Conservation (phyloP, 2,329 filamentous ascomycete genomes). For the Stemphylium vesicarium region DNA sequence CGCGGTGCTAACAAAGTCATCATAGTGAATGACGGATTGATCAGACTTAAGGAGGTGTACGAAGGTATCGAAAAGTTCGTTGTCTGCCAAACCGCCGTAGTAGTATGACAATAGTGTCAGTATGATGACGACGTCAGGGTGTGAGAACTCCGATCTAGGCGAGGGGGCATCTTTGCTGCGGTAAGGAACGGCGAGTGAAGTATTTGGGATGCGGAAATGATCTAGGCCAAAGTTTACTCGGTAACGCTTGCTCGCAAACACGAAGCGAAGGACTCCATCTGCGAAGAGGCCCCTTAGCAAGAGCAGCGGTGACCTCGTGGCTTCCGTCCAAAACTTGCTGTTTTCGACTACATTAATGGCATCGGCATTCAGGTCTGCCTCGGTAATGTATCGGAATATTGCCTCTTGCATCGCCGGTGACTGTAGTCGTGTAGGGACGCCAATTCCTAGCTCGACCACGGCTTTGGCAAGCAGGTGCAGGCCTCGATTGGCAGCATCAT, state of each 20-base stretch:
- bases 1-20: conserved; percentile 52
- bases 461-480: conserved; percentile 32
- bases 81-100: conserved; percentile 62
- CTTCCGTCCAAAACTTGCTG: conserved; percentile 48
- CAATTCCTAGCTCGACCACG: conserved; percentile 56
- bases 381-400: conserved; percentile 56
- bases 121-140: conserved; percentile 70
- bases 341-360: conserved; percentile 37
- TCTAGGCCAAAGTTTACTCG: conserved; percentile 69
- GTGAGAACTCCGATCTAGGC: conserved; percentile 69
- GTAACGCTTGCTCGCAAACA: conserved; percentile 65
- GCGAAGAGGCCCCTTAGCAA: conserved; percentile 64
- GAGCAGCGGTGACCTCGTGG: conserved; percentile 49
- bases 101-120: conserved; percentile 73
- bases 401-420: conserved; percentile 35
- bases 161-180: conserved; percentile 69
- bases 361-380: conserved; percentile 30
- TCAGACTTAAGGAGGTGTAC: conserved; percentile 58
- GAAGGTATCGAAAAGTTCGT: conserved; percentile 59
- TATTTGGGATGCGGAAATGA: conserved; percentile 58
- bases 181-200: conserved; percentile 63
- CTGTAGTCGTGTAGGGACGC: conserved; percentile 54
- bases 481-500: conserved; percentile 43
- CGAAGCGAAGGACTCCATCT: conserved; percentile 61
- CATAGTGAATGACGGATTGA: conserved; percentile 60